A percentile compares a stretch with the other conserved stretches of the same genome.
Evolutionary conservation across 129 eudicot species (phyloP).

Genomic region (Arctium lappa): DNA sequence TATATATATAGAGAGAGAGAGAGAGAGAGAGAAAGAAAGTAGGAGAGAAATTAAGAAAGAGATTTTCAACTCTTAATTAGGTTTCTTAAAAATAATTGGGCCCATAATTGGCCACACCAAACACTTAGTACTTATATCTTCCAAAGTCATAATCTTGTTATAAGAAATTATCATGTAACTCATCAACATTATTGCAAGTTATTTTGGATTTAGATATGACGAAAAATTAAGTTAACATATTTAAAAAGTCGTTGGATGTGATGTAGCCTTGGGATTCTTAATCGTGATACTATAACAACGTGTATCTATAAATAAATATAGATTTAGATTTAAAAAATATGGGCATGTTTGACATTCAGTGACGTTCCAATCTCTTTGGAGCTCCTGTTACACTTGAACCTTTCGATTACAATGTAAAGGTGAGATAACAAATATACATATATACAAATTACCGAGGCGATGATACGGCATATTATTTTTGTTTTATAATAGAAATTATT

Average conservation of each 20-base stretch:
- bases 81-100: conserved; percentile 6
- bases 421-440: too few relatives aligned
- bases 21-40: conserved; percentile 1
- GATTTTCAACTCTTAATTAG: conserved; percentile 13
- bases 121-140: background rate
- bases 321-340: background rate
- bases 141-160: background rate
- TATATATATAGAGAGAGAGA: background rate
- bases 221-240: background rate
- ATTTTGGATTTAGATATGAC: background rate
- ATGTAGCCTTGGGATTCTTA: background rate
- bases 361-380: too few relatives aligned
- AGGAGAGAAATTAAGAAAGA: background rate
- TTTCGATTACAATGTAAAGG: too few relatives aligned
- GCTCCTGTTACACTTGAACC: too few relatives aligned
- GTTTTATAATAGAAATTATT: too few relatives aligned
- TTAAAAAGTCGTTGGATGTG: background rate
- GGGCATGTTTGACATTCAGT: background rate
- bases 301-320: background rate
- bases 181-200: background rate
- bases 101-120: conserved; percentile 13
- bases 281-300: background rate
- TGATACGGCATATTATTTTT: too few relatives aligned
- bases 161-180: background rate
- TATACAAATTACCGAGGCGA: too few relatives aligned